Percentiles rank a stretch among this genome's conserved stretches.
Conservation (phyloP, 805 yeast genomes). For the Cephaloascus albidus region DNA sequence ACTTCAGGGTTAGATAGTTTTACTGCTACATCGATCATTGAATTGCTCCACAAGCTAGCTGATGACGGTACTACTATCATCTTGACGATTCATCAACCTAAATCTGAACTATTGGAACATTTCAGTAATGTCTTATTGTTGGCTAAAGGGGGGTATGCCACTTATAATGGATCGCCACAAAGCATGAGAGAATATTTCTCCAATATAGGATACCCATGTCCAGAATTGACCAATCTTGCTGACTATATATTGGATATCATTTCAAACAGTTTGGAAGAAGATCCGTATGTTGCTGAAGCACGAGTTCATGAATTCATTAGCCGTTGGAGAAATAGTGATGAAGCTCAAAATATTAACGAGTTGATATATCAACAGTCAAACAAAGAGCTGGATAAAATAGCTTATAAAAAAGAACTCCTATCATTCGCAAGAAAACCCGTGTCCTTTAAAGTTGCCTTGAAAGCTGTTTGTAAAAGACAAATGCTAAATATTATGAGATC, state of each 20-base stretch:
- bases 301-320: conserved; percentile 17
- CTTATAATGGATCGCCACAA: conserved; percentile 51
- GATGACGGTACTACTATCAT: conserved; percentile 55
- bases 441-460: neutral
- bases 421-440: neutral
- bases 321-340: conserved; percentile 16
- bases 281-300: conserved; percentile 8
- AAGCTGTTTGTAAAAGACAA: neutral
- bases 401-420: neutral
- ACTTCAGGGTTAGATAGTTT: conserved; percentile 83
- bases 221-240: conserved; percentile 57
- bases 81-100: conserved; percentile 79
- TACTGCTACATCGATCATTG: conserved; percentile 61
- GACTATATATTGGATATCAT: conserved; percentile 67
- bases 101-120: conserved; percentile 48
- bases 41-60: conserved; percentile 49
- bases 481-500: neutral
- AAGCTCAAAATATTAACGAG: neutral
- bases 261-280: conserved; percentile 29
- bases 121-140: conserved; percentile 69
- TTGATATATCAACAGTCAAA: conserved; percentile 30
- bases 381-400: conserved; percentile 13
- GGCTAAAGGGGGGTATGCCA: conserved; percentile 65
- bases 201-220: conserved; percentile 43
- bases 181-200: conserved; percentile 39